Evolutionary conservation across 2,329 filamentous ascomycete species (phyloP).

Genomic region (Fusarium mundagurra): DNA sequence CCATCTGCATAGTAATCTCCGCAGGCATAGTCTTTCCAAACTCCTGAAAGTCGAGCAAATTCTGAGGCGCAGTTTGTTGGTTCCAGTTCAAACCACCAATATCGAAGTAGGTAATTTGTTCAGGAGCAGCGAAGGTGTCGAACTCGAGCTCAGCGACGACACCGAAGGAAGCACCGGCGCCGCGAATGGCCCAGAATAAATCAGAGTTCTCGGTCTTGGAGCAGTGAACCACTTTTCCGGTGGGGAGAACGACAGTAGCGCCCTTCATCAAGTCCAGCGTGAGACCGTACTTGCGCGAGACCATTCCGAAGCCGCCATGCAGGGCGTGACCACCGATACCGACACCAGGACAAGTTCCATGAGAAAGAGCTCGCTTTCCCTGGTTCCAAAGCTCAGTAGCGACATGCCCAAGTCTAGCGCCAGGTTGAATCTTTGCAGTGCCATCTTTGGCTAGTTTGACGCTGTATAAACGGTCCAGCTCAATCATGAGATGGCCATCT

Average conservation of each 20-base stretch:
- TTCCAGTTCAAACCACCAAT: conserved; percentile 36
- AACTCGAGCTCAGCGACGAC: conserved; percentile 46
- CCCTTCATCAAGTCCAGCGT: conserved; percentile 44
- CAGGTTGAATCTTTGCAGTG: conserved; percentile 50
- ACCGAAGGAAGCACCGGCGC: conserved; percentile 47
- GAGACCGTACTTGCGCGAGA: conserved; percentile 44
- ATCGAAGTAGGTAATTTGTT: conserved; percentile 35
- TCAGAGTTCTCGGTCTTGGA: conserved; percentile 39
- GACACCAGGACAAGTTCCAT: conserved; percentile 61
- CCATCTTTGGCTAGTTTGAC: conserved; percentile 43
- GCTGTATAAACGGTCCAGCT: conserved; percentile 52
- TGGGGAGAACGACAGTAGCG: conserved; percentile 44
- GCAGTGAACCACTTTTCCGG: conserved; percentile 41
- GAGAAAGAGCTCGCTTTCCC: conserved; percentile 55
- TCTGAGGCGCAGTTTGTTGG: conserved; percentile 26
- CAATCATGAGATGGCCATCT: conserved; percentile 53
- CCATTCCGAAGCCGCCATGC: conserved; percentile 47
- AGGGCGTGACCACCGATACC: conserved; percentile 45
- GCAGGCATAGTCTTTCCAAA: conserved; percentile 42
- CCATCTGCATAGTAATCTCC: conserved; percentile 44
- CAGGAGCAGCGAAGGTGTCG: conserved; percentile 38
- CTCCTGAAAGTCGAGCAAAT: conserved; percentile 40
- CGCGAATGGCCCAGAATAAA: conserved; percentile 46
- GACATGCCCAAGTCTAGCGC: conserved; percentile 61
- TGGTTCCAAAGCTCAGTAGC: conserved; percentile 54